Evolutionary conservation across 2,329 filamentous ascomycete genomes (phyloP), one percentile per base, ranked within the genome.

Genomic region (Botrytis tulipae): DNA sequence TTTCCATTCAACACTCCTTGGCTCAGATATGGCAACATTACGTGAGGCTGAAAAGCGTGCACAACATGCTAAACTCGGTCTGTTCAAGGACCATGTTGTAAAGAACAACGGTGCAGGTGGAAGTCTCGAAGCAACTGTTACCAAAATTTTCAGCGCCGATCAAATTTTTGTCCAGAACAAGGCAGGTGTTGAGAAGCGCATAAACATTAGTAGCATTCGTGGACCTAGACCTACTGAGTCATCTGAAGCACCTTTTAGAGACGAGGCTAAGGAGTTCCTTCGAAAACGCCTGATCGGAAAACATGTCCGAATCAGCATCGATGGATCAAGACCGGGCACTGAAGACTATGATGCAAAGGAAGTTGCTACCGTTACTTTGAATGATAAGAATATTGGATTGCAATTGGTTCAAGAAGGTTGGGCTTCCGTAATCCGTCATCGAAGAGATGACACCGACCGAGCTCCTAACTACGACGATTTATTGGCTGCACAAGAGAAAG

Each of bases 251-350:
- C 94, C 94, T 0, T 99, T 95, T 86, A 89, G 90, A 77, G 92
- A 96, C 20, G 95, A 98, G 81, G 95, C 96, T 46, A 99, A 99
- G 86, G 96, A 99, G 82, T 98, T 95, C 81, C 83, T 98, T 76
- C 91, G 96, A 72, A 97, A 97, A 87, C 94, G 91, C 82, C 83
- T 98, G 46, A 99, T 99, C 80, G 96, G 95, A 75, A 99, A 99
- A 86, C 93, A 97, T 77, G 94, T 98, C 77, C 93, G 92, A 82
- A 90, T 98, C 73, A 92, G 89, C 71, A 90, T 97, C 74, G 95
- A 99, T 81, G 96, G 96, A 73, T 94, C 93, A 82, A 95, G 96
- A 83, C 92, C 95, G 61, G 94, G 94, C 3, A 92, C 87, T 3
- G 95, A 97, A 76, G 95, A 93, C 16, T 99, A 95, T 77, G 95